phyloP scores from a whole-genome alignment of 495 filamentous ascomycete genomes.

The Daldinia childiae region DNA sequence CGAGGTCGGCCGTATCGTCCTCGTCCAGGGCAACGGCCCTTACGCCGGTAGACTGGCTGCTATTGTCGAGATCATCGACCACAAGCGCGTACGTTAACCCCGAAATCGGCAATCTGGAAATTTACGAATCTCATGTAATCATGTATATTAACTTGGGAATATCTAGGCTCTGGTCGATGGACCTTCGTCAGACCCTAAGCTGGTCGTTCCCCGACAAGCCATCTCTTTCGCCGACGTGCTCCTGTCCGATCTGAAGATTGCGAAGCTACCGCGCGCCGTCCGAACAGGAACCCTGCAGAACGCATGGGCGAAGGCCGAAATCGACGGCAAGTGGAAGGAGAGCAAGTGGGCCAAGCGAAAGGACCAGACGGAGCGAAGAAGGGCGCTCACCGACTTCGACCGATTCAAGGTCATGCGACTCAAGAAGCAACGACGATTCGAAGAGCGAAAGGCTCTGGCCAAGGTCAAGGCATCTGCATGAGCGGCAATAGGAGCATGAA shows the following conservation, averaged over 20 bases:
- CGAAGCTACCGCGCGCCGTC: slow-evolving; percentile 85
- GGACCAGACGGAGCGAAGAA: slow-evolving; percentile 81
- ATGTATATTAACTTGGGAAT: slow-evolving; percentile 47
- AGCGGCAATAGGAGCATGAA: slow-evolving; percentile 21
- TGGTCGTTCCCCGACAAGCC: slow-evolving; percentile 83
- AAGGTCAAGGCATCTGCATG: slow-evolving; percentile 70
- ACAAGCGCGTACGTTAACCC: slow-evolving; percentile 90
- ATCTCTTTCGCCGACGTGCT: slow-evolving; percentile 80
- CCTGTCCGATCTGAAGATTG: slow-evolving; percentile 89
- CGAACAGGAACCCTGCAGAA: slow-evolving; percentile 83
- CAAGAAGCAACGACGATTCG: slow-evolving; percentile 97
- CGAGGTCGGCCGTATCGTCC: slow-evolving; percentile 95
- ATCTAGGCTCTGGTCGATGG: slow-evolving; percentile 92
- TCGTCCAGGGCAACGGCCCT: slow-evolving; percentile 76
- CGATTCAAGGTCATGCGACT: slow-evolving; percentile 98
- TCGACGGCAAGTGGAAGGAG: slow-evolving; percentile 90
- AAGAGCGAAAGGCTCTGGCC: slow-evolving; percentile 90
- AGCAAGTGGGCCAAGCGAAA: slow-evolving; percentile 91
- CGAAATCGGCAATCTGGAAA: slow-evolving; percentile 18
- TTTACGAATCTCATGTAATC: slow-evolving; percentile 7
- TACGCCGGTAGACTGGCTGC: slow-evolving; percentile 85
- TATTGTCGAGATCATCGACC: slow-evolving; percentile 99
- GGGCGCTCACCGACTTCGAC: slow-evolving; percentile 95
- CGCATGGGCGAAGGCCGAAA: slow-evolving; percentile 84
- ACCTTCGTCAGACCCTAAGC: slow-evolving; percentile 77